Base-by-base conservation (phyloP, 1,284 basidiomycete species). In the Pseudozyma flocculosa region DNA sequence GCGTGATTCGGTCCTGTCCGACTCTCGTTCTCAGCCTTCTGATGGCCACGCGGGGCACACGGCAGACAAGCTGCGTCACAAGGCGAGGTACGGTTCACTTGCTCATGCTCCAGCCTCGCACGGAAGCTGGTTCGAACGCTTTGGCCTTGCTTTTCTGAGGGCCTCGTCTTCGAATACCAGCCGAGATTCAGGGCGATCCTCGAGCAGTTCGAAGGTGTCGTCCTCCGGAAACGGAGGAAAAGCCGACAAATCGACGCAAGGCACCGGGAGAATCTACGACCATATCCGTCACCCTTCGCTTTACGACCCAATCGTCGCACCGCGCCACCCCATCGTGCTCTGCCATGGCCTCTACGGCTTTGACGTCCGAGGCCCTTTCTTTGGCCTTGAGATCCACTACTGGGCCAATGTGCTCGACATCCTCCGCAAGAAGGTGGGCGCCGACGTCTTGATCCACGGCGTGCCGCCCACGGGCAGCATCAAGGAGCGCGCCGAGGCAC, bases 391-490 rank as follows among this genome's bases (percentile, higher is more conserved):
- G 58, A 85, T 92, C 75, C 92, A 97, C 67, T 99, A 99, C 78
- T 99, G 95, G 95, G 86, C 87, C 0, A 88, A 89, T 53, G 87
- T 96, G 5, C 82, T 97, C 39, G 86, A 85, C 40, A 85, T 95
- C 9, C 82, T 99, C 14, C 84, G 88, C 48, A 84, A 89, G 55
- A 88, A 85, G 66, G 82, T 97, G 19, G 90, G 91, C 8, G 92
- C 88, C 21, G 90, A 96, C 60, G 92, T 98, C 17, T 86, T 96
- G 46, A 89, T 97, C n/a, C 92, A 92, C 3, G 87, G 88, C 1
- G 95, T 97, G 19, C 95, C 95, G 42, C 87, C 91, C 7, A 97
- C 94, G 9, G 95, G 93, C 4, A 93, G 91, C 0, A 88, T 99
- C 51, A 81, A 86, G 39, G 87, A 89, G 30, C 86, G 95, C 14